phyloP scores from a whole-genome alignment of 2,329 filamentous ascomycete species.

The Calonectria henricotiae region DNA sequence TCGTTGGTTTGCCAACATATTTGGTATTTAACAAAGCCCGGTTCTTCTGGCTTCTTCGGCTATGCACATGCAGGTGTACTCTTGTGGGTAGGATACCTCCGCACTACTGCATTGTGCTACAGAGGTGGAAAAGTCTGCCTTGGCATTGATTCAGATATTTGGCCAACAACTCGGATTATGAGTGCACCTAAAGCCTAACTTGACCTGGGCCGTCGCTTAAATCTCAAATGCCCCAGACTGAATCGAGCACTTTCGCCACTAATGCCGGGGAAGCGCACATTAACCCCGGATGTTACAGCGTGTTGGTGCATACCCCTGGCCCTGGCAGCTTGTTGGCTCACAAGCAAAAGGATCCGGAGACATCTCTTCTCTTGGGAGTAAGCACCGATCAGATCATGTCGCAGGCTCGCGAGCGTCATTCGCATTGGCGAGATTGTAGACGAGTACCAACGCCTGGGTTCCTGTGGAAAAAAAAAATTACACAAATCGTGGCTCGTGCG shows the following conservation, averaged over 20 bases:
- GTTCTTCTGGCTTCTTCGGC: background rate
- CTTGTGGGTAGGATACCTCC: background rate
- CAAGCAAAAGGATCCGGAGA: background rate
- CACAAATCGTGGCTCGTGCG: background rate
- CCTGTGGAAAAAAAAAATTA: background rate
- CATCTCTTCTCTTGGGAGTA: conserved; percentile 9
- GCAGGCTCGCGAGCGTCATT: background rate
- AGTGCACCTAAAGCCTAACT: conserved; percentile 20
- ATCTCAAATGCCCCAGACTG: background rate
- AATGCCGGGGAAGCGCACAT: conserved; percentile 19
- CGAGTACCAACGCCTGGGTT: background rate
- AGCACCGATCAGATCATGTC: conserved; percentile 23
- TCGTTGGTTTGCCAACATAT: too few relatives aligned
- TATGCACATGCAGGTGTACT: too few relatives aligned
- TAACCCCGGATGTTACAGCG: conserved; percentile 25
- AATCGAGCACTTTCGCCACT: conserved; percentile 2
- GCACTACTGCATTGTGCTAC: background rate
- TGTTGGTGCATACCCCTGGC: background rate
- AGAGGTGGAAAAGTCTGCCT: background rate
- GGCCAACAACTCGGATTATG: conserved; percentile 5
- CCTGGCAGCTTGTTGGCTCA: background rate
- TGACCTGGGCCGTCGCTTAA: conserved; percentile 18
- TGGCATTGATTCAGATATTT: conserved; percentile 17
- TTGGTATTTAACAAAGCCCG: background rate
- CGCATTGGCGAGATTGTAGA: background rate